Base-by-base conservation (phyloP, 1,284 basidiomycete species). In the Phylloboletellus chloephorus region DNA sequence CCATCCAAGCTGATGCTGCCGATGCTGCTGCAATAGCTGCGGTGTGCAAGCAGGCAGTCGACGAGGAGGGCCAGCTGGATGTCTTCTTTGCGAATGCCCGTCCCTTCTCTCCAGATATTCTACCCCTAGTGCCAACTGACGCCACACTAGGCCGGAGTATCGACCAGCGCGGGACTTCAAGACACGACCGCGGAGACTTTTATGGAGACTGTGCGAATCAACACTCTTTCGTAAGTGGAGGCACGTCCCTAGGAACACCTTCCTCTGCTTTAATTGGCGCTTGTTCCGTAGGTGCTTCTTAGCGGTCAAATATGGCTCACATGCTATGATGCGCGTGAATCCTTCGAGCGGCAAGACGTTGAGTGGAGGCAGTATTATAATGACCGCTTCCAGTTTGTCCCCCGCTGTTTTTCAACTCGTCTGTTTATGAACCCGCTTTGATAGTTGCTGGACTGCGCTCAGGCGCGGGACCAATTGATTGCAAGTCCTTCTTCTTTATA, bases 1-100 rank as follows among this genome's bases (percentile, higher is more conserved):
- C 70, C 5, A 56, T 84, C 24, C 74, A 82, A 59, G 91, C 78
- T 10, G 93, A 97, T 58, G 91, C 91, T 6, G 81, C 91, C 10
- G 81, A 90, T 54, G 82, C 92, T 44, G 52, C 64, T n/a, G 74
- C 82, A 11, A 82, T 96, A 47, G 69, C 73, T 22, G 66, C 63
- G 3, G 58, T 93, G 2, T 88, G 91, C 63, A 67, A 84, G 45
- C 79, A 72, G 47, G 87, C 85, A 2, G 52, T 93, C 12, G 61
- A 74, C 28, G 91, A 96, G 49, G 82, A 92, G 55, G 90, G 90
- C 2, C 75, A 79, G 34, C 71, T 96, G 12, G 94, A 97, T 53
- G 82, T 95, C 50, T 96, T 94, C 72, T 96, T 92, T 58, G 93
- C 93, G 26, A 96, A 97, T 58, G 91, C 89, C 53, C 52, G 76